Conservation (phyloP, 2,329 filamentous ascomycete genomes). For the Fusarium marasasianum region DNA sequence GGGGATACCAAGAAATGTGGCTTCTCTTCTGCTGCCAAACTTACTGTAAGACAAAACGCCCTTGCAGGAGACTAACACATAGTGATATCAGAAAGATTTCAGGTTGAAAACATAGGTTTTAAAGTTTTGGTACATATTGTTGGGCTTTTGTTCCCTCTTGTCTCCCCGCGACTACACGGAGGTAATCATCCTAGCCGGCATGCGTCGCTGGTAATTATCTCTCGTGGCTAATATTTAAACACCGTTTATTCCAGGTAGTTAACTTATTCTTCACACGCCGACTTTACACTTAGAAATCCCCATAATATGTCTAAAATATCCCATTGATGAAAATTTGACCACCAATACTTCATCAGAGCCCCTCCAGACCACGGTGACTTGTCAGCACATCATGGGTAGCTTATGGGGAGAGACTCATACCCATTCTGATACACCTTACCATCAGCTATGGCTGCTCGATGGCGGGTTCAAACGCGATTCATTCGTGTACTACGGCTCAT, state of each 20-base stretch:
- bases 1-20: neutral
- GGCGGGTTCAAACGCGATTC: neutral
- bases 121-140: neutral
- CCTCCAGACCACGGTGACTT: neutral
- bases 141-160: neutral
- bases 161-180: neutral
- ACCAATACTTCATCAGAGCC: neutral
- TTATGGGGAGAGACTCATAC: neutral
- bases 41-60: neutral
- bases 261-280: rapidly evolving
- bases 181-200: neutral
- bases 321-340: neutral
- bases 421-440: neutral
- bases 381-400: neutral
- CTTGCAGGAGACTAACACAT: neutral
- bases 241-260: rapidly evolving
- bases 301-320: neutral
- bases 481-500: neutral
- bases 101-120: neutral
- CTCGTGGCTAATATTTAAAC: neutral
- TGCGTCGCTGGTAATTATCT: neutral
- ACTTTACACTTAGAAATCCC: neutral
- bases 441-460: neutral
- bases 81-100: neutral
- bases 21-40: neutral